phyloP scores from a whole-genome alignment of 371 early-diverging fungal species.

The Chytridium lagenaria region DNA sequence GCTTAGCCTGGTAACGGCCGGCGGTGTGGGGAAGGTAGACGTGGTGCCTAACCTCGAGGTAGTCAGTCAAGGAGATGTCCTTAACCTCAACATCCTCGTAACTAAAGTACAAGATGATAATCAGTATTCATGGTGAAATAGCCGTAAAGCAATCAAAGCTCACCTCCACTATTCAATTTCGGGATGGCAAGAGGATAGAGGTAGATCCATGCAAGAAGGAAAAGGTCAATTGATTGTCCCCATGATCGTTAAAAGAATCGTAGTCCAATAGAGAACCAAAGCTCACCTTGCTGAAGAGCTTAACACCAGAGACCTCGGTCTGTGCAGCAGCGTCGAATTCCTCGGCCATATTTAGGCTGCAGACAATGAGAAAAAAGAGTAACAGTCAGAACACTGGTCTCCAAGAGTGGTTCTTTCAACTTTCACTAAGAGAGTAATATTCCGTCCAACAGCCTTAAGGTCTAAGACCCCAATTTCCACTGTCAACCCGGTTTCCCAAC shows the following conservation, averaged over 20 bases:
- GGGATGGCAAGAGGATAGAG: background rate
- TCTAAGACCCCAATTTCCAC: no score
- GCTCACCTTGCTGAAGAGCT: conserved; percentile 56
- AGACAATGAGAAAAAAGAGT: conserved; percentile 2
- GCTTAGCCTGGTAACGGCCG: conserved; percentile 96
- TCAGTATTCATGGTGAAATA: background rate
- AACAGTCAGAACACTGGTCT: no score
- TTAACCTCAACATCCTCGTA: conserved; percentile 95
- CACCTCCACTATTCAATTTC: conserved; percentile 18
- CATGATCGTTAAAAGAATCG: background rate
- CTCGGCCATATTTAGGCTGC: conserved; percentile 37
- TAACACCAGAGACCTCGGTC: conserved; percentile 36
- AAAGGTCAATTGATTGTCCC: background rate
- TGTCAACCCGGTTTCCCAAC: no score
- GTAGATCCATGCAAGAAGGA: background rate
- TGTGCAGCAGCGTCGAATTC: conserved; percentile 33
- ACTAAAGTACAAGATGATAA: conserved; percentile 41
- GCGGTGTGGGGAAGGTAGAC: conserved; percentile 99
- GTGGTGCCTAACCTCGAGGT: conserved; percentile 91
- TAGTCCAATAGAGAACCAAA: background rate
- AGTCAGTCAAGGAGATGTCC: conserved; percentile 90
- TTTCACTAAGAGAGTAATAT: no score
- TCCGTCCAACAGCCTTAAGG: no score
- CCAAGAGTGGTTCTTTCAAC: no score
- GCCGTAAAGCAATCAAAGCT: background rate